Base-by-base conservation (phyloP, 495 filamentous ascomycete species). In the Cetradonia linearis region DNA sequence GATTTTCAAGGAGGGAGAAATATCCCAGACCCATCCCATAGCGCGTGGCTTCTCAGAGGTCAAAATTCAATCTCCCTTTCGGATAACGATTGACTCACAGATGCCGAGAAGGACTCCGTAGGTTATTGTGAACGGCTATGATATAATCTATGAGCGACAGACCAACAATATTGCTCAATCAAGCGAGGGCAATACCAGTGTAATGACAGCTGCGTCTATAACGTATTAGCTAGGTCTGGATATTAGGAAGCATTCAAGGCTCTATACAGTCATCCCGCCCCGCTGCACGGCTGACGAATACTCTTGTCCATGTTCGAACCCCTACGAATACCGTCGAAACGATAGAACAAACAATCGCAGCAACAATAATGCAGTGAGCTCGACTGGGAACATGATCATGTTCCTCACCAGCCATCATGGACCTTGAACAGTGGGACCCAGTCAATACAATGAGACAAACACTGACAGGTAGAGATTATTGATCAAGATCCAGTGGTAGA, bases 241-340 rank as follows among this genome's bases (percentile, higher is more conserved):
- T n/a, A 55, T 16, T 11, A 23, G 9, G n/a, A 53, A 34, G 52
- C 0, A 42, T 27, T 18, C 18, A 31, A 31, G 47, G 42, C 44
- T 8, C 47, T 55, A 48, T 59, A 67, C 63, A 67, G 30, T 69
- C 67, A 62, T 69, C 66, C 67, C 65, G 62, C 30, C 66, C 66
- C 16, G 63, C 13, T 16, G 52, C 52, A 54, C 57, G 62, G 5
- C 38, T 55, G 14, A 69, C 14, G 37, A 63, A 63, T 20, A 46
- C n/a, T 50, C 67, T 47, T 0, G 61, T 49, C 52, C 60, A 69
- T 28, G 63, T 25, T 40, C 67, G 66, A 37, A 68, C 52, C 13
- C 52, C 52, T 25, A 68, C 55, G 44, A 68, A 69, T 6, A 69
- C 2, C 28, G 38, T 49, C 7, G 63, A 49, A n/a, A 65, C 13